Evolutionary conservation across 345 rosid species (phyloP).

Genomic region (Draba incana): DNA sequence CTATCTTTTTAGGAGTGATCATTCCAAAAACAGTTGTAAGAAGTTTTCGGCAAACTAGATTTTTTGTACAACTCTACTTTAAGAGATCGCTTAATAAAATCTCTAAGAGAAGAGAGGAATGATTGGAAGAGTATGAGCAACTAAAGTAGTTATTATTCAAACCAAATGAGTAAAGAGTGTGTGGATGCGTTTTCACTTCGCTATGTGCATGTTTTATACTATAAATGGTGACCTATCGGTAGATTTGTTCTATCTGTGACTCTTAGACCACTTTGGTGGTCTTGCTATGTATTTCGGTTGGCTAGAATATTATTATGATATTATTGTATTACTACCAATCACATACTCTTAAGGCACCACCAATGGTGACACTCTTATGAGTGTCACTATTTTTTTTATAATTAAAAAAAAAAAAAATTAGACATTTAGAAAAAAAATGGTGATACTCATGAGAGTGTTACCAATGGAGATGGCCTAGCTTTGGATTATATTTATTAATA

Average conservation of each 20-base stretch:
- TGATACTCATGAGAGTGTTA: no score
- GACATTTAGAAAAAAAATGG: no score
- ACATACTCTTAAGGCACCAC: no score
- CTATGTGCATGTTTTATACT: not conserved
- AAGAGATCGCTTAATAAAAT: not conserved
- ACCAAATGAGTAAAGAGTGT: not conserved
- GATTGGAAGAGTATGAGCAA: no score
- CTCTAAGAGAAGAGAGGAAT: no score
- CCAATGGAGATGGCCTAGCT: no score
- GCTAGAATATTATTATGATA: not conserved
- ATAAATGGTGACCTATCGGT: not conserved
- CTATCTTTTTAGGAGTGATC: not conserved
- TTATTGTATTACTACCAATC: not conserved
- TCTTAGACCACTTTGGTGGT: not conserved
- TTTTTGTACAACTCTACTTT: not conserved
- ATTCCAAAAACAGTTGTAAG: not conserved
- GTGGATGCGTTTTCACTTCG: not conserved
- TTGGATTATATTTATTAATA: not conserved
- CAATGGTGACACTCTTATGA: no score
- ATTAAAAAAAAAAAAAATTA: no score
- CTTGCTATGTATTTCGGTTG: not conserved
- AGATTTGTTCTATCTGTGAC: not conserved
- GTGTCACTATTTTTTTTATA: no score
- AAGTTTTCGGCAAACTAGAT: not conserved
- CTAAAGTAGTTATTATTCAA: no score